These are phyloP conservation scores for Forsythia viridissima DNA, from an alignment of 257 asterid species.

Conservation along the genomic window DNA sequence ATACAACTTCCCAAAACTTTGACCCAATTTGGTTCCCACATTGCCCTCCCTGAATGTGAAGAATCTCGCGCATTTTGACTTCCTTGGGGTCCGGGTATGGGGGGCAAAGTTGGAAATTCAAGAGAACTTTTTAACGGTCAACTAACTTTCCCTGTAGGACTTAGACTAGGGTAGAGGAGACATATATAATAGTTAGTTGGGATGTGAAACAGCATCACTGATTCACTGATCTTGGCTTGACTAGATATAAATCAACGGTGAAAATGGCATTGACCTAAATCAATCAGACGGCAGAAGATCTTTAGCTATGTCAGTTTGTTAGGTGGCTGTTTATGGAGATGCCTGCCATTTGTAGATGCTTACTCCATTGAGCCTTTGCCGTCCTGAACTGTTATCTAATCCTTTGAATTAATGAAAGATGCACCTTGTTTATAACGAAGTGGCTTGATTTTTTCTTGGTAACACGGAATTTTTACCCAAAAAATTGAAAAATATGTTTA, in stretches of 20 bases:
- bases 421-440: background rate
- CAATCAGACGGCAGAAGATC: background rate
- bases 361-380: background rate
- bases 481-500: no score
- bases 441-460: no score
- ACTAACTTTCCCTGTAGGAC: background rate
- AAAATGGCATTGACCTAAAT: background rate
- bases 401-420: no score
- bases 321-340: background rate
- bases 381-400: background rate
- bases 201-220: background rate
- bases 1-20: slow-evolving; percentile 36
- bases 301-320: background rate
- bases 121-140: background rate
- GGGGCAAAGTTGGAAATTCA: background rate
- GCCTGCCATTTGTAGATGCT: background rate
- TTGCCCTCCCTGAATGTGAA: slow-evolving; percentile 39
- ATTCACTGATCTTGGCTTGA: background rate
- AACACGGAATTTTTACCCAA: no score
- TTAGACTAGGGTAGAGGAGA: background rate
- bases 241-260: background rate
- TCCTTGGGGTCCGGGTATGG: background rate
- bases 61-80: slow-evolving; percentile 35
- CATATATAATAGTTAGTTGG: background rate
- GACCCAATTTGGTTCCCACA: slow-evolving; percentile 40